A percentile compares a stretch with the other conserved stretches of the same genome.
Evolutionary conservation across 2,329 filamentous ascomycete species (phyloP).

Genomic region (Ophiostoma sp.): DNA sequence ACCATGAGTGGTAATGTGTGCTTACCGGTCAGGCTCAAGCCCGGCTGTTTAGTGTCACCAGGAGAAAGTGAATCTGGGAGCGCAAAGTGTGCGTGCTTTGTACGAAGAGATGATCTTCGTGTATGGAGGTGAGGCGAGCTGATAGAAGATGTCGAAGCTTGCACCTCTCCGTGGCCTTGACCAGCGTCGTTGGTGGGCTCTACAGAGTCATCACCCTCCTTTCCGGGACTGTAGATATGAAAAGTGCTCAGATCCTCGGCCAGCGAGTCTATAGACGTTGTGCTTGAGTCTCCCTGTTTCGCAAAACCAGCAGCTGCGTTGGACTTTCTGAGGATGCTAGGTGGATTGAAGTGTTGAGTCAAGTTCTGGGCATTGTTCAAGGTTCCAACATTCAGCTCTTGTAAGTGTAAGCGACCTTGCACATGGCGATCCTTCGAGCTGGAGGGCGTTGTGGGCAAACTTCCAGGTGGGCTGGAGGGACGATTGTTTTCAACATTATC

Average conservation of each 20-base stretch:
- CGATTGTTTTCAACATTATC: slow-evolving; percentile 16
- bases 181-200: not conserved
- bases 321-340: not conserved
- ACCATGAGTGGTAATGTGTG: not conserved
- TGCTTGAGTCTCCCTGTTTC: not conserved
- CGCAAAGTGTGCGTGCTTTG: slow-evolving; percentile 21
- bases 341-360: not conserved
- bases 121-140: slow-evolving; percentile 1
- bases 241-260: slow-evolving; percentile 34
- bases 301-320: not conserved
- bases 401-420: slow-evolving; percentile 17
- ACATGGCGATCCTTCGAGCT: slow-evolving; percentile 10
- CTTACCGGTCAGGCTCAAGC: slow-evolving; percentile 14
- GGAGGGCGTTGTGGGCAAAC: slow-evolving; percentile 2
- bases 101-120: not conserved
- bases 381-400: slow-evolving; percentile 18
- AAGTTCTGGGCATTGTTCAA: slow-evolving; percentile 20
- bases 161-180: too few relatives aligned
- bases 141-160: not conserved
- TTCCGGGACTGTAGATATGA: slow-evolving; percentile 28
- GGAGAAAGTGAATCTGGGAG: slow-evolving; percentile 9
- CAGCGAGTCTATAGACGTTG: slow-evolving; percentile 30
- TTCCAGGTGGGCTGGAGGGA: slow-evolving; percentile 12
- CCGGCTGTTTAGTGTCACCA: not conserved
- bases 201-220: slow-evolving; percentile 7